Base-by-base conservation (phyloP, 768 basidiomycete genomes). In the Agrocybe pediades region DNA sequence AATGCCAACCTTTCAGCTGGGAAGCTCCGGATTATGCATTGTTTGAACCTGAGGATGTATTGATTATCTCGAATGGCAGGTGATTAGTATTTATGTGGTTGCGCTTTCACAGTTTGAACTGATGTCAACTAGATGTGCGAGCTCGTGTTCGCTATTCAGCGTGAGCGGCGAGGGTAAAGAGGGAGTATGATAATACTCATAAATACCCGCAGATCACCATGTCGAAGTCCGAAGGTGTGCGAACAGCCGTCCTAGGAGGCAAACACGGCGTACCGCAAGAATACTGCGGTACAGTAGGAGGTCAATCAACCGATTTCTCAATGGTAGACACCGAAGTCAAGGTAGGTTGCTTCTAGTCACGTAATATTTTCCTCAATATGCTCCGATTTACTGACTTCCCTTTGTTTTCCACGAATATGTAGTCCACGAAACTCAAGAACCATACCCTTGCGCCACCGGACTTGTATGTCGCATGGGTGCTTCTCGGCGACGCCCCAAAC, bases 261-360 rank as follows among this genome's bases (percentile, higher is more conserved):
- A 76, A 75, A 59, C 62, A 71, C 9, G 72, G 67, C 45, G 66
- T 75, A 8, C 65, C 63, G 33, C 84, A 85, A 59, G 75, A 84
- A 60, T 85, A 84, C 61, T 83, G 81, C 56, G 84, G 84, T 17
- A 80, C 76, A 30, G 83, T 85, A 25, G 84, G 83, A n/a, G 84
- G 84, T 0, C 81, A 86, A 66, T 83, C 81, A 3, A 78, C 79
- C 1, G 77, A 79, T 57, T 85, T 80, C 63, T 73, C 78, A 1
- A 76, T 72, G n/a, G 80, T 85, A 9, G 82, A 85, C 61, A 82
- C 81, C 11, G 78, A 84, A 63, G 72, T 84, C 55, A 85, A 83
- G 75, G 77, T 73, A 51, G 46, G 65, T 36, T 26, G 45, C 52
- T 48, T 7, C 16, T 17, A 19, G n/a, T n/a, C n/a, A n/a, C n/a